Conservation (phyloP, 2,329 filamentous ascomycete genomes). For the Exophiala phaeomuriformis region DNA sequence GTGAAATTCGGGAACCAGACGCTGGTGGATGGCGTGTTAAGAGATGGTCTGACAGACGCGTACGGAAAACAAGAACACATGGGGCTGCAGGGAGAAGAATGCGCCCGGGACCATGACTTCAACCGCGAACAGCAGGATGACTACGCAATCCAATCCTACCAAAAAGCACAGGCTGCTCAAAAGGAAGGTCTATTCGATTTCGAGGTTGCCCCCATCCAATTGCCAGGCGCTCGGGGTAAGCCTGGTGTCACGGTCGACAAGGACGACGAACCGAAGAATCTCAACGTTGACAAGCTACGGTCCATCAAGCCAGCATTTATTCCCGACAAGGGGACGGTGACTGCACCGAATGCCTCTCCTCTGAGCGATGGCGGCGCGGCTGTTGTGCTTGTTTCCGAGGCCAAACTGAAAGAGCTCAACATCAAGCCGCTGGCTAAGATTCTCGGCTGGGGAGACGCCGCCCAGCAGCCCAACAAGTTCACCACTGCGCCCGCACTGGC, state of each 20-base stretch:
- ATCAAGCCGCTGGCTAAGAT: slow-evolving; percentile 94
- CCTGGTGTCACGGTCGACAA: slow-evolving; percentile 69
- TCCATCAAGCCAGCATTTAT: slow-evolving; percentile 78
- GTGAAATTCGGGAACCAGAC: slow-evolving; percentile 90
- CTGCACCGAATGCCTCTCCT: slow-evolving; percentile 91
- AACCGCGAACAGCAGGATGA: slow-evolving; percentile 82
- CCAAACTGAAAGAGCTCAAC: slow-evolving; percentile 83
- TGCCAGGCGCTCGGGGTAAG: slow-evolving; percentile 84
- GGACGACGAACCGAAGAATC: slow-evolving; percentile 95
- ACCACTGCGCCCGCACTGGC: slow-evolving; percentile 88
- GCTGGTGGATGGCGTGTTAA: slow-evolving; percentile 83
- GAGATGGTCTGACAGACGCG: slow-evolving; percentile 89
- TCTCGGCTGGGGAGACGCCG: slow-evolving; percentile 92
- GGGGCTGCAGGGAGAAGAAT: slow-evolving; percentile 89
- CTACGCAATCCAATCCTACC: slow-evolving; percentile 91
- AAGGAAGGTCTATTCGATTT: slow-evolving; percentile 71
- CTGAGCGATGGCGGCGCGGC: slow-evolving; percentile 93
- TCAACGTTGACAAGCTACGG: slow-evolving; percentile 73
- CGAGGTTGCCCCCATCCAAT: slow-evolving; percentile 85
- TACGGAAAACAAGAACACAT: slow-evolving; percentile 92
- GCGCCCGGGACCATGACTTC: slow-evolving; percentile 74
- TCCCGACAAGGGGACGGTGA: slow-evolving; percentile 72
- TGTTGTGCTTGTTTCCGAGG: slow-evolving; percentile 86
- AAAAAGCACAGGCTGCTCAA: slow-evolving; percentile 82
- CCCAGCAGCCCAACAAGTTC: slow-evolving; percentile 86